Evolutionary conservation across 805 yeast species (phyloP).

Genomic region (Wickerhamiella sorbophila): DNA sequence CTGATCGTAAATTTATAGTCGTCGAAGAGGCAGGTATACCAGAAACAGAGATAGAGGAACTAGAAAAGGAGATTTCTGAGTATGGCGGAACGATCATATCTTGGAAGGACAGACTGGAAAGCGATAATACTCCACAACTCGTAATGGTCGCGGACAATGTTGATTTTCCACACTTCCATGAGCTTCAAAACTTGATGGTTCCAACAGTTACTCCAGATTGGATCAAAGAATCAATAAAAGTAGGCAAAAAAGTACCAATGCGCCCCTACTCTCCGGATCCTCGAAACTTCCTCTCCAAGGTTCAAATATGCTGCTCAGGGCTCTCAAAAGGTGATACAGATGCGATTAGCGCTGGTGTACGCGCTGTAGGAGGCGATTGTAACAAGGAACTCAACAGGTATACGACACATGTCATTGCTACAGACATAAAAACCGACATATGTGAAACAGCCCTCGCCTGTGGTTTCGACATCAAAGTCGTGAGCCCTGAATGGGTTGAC

Average conservation of each 20-base stretch:
- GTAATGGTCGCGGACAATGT: constrained; percentile 36
- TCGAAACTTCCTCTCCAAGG: constrained; percentile 44
- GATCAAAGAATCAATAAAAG: constrained; percentile 36
- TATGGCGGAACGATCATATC: constrained; percentile 16
- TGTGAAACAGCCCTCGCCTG: constrained; percentile 37
- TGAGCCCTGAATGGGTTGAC: constrained; percentile 69
- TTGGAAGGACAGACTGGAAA: constrained; percentile 18
- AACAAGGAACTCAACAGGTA: constrained; percentile 46
- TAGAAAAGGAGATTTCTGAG: constrained; percentile 8
- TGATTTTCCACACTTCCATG: constrained; percentile 37
- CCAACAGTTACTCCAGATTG: constrained; percentile 54
- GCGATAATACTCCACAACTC: constrained; percentile 23
- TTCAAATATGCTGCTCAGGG: constrained; percentile 46
- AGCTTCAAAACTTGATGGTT: constrained; percentile 38
- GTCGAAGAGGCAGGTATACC: constrained; percentile 6
- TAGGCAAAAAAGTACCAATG: constrained; percentile 33
- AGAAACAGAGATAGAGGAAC: constrained; percentile 6
- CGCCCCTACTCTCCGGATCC: constrained; percentile 63
- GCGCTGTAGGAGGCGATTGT: constrained; percentile 66
- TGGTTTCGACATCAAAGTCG: constrained; percentile 26
- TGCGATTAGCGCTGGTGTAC: constrained; percentile 50
- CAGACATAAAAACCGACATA: constrained; percentile 39
- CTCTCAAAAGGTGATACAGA: constrained; percentile 47
- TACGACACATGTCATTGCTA: constrained; percentile 68
- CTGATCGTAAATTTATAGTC: constrained; percentile 15